Base-by-base conservation (phyloP, 2,329 filamentous ascomycete species). In the Nothomitra cinnamomea region DNA sequence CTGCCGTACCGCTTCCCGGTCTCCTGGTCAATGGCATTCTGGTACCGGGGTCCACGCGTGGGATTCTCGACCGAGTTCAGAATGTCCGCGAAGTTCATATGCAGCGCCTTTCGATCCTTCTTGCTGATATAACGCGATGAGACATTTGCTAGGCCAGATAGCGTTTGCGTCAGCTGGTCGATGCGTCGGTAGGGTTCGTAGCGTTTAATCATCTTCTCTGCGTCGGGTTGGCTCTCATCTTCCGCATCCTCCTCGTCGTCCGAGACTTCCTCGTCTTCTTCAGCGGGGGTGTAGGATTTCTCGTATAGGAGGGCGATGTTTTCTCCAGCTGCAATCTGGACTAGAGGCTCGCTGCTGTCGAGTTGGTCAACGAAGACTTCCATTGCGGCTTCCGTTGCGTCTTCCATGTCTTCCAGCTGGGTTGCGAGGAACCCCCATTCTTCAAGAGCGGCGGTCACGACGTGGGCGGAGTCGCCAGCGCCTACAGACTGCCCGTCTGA, bases 321-420 rank as follows among this genome's bases (percentile, higher is more conserved):
- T 62, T 83, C 78, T 2, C 83, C 87, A 0, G 87, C 83, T 2
- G 83, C 79, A 47, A 87, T 79, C 61, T 92, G 86, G 1, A 94
- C 85, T 7, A 76, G 71, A 0, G 80, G 71, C 55, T 87, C 81
- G 32, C 74, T 74, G 64, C 84, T 87, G 56, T 89, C 81, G 17
- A 95, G 81, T 66, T 94, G 88, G 49, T 94, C 87, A 42, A 86
- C 80, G 60, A 95, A 87, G 1, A 83, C 81, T 53, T 92, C 84
- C 60, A 92, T 77, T 15, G 85, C 83, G 25, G 78, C 69, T 58
- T 87, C 81, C 32, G 83, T 86, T 56, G 80, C 74, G 15, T 77
- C 75, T 59, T 85, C 79, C 43, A 88, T 72, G 60, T 90, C 85
- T 2, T 88, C 82, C 5, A 90, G 70, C 56, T 85, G 78, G 2